Evolutionary conservation across 179 eudicot species (phyloP).

Genomic region (Carnegiea gigantea): DNA sequence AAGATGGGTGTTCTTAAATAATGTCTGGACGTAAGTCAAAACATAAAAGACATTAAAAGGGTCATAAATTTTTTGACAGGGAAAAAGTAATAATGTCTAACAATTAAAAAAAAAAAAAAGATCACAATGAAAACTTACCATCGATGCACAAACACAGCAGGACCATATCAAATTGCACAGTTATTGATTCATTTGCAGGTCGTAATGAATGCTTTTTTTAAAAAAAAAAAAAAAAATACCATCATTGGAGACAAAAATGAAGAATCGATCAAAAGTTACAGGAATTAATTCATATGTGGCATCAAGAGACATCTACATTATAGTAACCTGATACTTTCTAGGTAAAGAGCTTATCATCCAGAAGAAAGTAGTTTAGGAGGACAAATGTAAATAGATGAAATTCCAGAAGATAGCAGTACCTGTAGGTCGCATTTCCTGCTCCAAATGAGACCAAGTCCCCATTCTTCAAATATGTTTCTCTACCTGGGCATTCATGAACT

Average conservation of each 20-base stretch:
- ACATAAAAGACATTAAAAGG: neutral
- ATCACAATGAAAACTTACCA: neutral
- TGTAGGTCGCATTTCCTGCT: conserved; percentile 79
- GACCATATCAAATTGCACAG: neutral
- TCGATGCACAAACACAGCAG: neutral
- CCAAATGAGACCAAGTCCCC: conserved; percentile 90
- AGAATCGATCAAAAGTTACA: neutral
- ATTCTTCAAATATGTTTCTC: conserved; percentile 59
- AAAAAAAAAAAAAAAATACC: neutral
- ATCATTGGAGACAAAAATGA: neutral
- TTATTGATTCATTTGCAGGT: neutral
- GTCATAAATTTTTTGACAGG: neutral
- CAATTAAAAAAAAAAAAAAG: neutral
- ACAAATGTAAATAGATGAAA: neutral
- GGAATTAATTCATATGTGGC: neutral
- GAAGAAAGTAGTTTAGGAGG: neutral
- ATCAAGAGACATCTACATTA: neutral
- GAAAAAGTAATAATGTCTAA: neutral
- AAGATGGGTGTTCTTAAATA: neutral
- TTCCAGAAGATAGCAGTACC: conserved; percentile 43
- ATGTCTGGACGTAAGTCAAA: neutral
- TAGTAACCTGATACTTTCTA: neutral
- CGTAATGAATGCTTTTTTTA: neutral
- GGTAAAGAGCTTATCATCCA: neutral
- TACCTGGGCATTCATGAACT: conserved; percentile 75